Evolutionary conservation across 2,329 filamentous ascomycete species (phyloP), one percentile per base, ranked within the genome.

Genomic region (Cercospora beticola): DNA sequence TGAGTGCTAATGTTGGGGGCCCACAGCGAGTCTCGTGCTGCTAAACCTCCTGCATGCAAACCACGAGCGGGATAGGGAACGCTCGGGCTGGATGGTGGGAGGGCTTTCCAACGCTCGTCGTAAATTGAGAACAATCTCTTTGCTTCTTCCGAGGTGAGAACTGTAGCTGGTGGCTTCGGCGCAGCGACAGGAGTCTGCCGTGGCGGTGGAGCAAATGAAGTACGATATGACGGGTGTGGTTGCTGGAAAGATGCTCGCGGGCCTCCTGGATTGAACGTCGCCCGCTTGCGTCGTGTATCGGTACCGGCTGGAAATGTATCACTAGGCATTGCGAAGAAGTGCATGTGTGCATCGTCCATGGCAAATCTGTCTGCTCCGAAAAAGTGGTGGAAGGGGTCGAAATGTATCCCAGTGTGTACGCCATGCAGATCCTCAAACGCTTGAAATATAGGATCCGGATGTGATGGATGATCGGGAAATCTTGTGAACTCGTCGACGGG

Each of bases 41-140:
- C 54, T 10, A 78, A 71, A 8, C 71, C 70, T 23, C 65, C 40
- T 9, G 75, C 73, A 43, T 74, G 65, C 16, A 78, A 71, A n/a
- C 72, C 73, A n/a, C 75, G 73, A 14, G 72, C 70, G 26, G 76
- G 76, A 61, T 74, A 78, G 5, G 76, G 76, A 16, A 78, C 72
- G 59, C 73, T 71, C 2, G 75, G 68, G 57, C 74, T 71, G 5
- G 65, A 71, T 14, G 73, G 65, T 3, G 75, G 62, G 7, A 78
- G 70, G 8, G 64, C 31, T 52, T 67, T 74, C 76, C 76, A 78
- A 30, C 67, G 71, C 9, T 76, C 68, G 68, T 75, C 73, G 67
- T 78, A 78, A 31, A 57, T 65, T 30, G 68, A 64, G 72, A 74
- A 78, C 5, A 77, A 65, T 8, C 65, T 52, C 31, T 73, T 71